These are phyloP conservation scores for Solanum pennellii DNA, from an alignment of 257 asterid genomes.

Conservation along the genomic window DNA sequence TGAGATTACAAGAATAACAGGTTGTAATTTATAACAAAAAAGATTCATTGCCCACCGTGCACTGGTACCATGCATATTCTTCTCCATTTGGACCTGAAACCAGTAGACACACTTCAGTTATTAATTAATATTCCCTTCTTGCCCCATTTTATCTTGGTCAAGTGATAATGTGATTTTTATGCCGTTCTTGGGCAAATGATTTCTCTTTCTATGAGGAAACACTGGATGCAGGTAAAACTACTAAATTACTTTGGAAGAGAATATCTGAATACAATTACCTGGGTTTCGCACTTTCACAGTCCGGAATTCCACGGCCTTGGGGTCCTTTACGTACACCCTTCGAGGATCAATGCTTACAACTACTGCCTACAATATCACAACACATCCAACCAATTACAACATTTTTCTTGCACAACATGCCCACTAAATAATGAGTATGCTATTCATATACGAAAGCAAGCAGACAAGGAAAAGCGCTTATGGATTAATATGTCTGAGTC, in stretches of 20 bases:
- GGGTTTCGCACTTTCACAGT: conserved; percentile 52
- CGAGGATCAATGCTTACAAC: conserved; percentile 98
- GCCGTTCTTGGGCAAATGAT: not conserved
- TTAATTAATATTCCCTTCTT: not conserved
- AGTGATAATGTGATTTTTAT: not conserved
- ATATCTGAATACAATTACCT: conserved; percentile 28
- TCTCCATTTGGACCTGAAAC: conserved; percentile 80
- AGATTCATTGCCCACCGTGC: conserved; percentile 50
- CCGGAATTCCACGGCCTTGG: conserved; percentile 62
- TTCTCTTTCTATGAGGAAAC: not conserved
- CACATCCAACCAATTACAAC: not conserved
- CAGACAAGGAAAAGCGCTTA: not conserved
- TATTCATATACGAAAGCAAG: not conserved
- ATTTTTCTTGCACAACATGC: not conserved
- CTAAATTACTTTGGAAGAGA: not conserved
- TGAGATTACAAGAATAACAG: not conserved
- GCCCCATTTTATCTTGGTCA: not conserved
- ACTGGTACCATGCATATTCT: conserved; percentile 74
- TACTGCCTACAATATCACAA: conserved; percentile 56
- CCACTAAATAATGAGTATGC: not conserved
- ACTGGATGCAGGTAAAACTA: not conserved
- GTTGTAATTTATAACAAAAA: not conserved
- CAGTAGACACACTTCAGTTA: not conserved
- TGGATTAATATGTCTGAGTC: not conserved
- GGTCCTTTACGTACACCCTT: conserved; percentile 63